Base-by-base conservation (phyloP, 2,329 filamentous ascomycete genomes). In the Cladosporium phlei region DNA sequence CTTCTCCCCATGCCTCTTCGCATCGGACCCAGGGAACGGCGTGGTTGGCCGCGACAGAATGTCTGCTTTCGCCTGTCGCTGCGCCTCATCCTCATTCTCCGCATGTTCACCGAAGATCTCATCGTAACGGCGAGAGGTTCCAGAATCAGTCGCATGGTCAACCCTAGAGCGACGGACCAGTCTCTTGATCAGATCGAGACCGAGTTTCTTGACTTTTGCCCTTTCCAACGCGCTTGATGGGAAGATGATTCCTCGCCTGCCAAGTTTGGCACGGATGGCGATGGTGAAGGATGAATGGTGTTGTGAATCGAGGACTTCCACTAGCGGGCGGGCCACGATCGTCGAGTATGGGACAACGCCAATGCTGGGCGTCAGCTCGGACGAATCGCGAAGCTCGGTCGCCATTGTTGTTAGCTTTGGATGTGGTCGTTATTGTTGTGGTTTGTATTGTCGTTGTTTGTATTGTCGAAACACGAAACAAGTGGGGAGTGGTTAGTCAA, bases 101-200 rank as follows among this genome's bases (percentile, higher is more conserved):
- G 32, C 32, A n/a, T 45, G 42, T 11, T 29, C 24, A 3, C 17
- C 22, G 22, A 45, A 45, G 16, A 45, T 45, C 17, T 8, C 5
- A 9, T 37, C 42, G 10, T 12, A n/a, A 3, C 25, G 42, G 20
- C 9, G 10, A 29, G n/a, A 14, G 24, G 16, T 37, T 17, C 20
- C 14, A 3, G n/a, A n/a, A n/a, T n/a, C n/a, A n/a, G n/a, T n/a
- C n/a, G 39, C 9, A 5, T 16, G 28, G 21, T 19, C 39, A 29
- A 16, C 24, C 11, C 14, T 14, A 7, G 28, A 17, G 2, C 21
- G 25, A n/a, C 33, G 24, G 17, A 45, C 25, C 14, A 45, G 16
- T 20, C 25, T 45, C 16, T 24, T 16, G 19, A 22, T 21, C 12
- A 43, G 14, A 25, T 17, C 29, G 20, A 33, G 10, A 20, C 29